Percentiles rank a stretch among this genome's conserved stretches.
Evolutionary conservation across 2,329 filamentous ascomycete genomes (phyloP).

Genomic region (Aaosphaeria arxii): DNA sequence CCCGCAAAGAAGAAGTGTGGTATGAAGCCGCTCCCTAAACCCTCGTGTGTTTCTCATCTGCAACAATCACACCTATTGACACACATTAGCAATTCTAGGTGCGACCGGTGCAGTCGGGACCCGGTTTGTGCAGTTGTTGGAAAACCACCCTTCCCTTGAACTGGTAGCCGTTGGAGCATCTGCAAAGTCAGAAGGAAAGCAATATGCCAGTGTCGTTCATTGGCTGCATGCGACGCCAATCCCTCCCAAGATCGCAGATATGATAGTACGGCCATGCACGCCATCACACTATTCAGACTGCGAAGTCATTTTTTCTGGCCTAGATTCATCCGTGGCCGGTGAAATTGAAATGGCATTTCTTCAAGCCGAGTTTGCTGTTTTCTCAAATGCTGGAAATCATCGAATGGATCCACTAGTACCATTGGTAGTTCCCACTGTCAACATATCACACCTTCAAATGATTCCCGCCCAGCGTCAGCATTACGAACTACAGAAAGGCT

Average conservation of each 20-base stretch:
- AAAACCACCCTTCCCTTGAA: slow-evolving; percentile 80
- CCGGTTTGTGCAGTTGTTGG: slow-evolving; percentile 89
- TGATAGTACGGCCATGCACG: slow-evolving; percentile 82
- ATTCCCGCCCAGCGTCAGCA: slow-evolving; percentile 83
- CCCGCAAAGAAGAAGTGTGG: slow-evolving; percentile 55
- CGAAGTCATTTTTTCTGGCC: slow-evolving; percentile 87
- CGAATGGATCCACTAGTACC: slow-evolving; percentile 86
- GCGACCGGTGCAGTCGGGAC: slow-evolving; percentile 94
- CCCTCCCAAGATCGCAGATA: slow-evolving; percentile 57
- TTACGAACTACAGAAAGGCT: slow-evolving; percentile 74
- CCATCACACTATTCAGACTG: slow-evolving; percentile 82
- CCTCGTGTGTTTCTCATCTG: neutral
- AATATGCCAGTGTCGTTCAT: slow-evolving; percentile 51
- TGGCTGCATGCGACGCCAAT: neutral
- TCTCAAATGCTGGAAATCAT: slow-evolving; percentile 98
- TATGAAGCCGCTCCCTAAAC: slow-evolving; percentile 39
- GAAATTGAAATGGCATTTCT: slow-evolving; percentile 79
- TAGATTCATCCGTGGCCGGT: slow-evolving; percentile 89
- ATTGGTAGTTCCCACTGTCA: slow-evolving; percentile 92
- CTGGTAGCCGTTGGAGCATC: slow-evolving; percentile 90
- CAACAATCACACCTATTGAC: neutral
- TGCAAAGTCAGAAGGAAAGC: slow-evolving; percentile 84
- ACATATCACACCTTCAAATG: slow-evolving; percentile 80
- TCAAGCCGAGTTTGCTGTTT: slow-evolving; percentile 82
- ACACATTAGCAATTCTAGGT: slow-evolving; percentile 64